phyloP scores from a whole-genome alignment of 139 green algal species.

The Picochlorum sp. region DNA sequence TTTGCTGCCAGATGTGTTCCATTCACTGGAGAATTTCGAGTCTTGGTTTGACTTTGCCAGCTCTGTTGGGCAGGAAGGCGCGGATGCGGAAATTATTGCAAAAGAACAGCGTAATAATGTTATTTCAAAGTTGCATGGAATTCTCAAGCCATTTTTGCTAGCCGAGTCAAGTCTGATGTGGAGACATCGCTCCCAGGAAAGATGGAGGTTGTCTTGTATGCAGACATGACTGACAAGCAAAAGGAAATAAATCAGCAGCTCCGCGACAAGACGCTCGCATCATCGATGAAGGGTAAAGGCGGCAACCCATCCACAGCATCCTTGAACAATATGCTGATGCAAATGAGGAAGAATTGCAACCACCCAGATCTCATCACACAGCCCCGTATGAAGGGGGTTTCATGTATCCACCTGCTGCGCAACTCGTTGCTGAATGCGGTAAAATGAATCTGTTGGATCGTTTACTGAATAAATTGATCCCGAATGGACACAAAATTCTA shows the following conservation, averaged over 20 bases:
- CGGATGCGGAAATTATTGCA: conserved; percentile 45
- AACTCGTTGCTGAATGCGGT: conserved; percentile 80
- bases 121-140: conserved; percentile 78
- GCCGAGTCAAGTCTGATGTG: conserved; percentile 83
- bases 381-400: conserved; percentile 36
- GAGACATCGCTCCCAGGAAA: conserved; percentile 76
- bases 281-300: conserved; percentile 15
- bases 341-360: conserved; percentile 96
- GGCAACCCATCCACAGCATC: conserved; percentile 19
- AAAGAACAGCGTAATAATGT: conserved; percentile 67
- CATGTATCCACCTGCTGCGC: conserved; percentile 51
- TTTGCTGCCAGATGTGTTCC: conserved; percentile 89
- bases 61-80: conserved; percentile 26
- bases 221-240: conserved; percentile 69
- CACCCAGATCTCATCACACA: conserved; percentile 95
- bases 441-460: conserved; percentile 92
- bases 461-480: conserved; percentile 58
- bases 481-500: conserved; percentile 70
- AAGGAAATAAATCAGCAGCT: conserved; percentile 68
- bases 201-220: conserved; percentile 83
- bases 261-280: conserved; percentile 54
- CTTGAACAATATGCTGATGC: conserved; percentile 96
- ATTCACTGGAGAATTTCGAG: conserved; percentile 74
- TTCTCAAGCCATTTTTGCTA: conserved; percentile 90
- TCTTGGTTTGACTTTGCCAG: conserved; percentile 81